Evolutionary conservation across 306 rosid genomes (phyloP), one percentile per base, ranked within the genome.

Genomic region (Pachyrhizus erosus): DNA sequence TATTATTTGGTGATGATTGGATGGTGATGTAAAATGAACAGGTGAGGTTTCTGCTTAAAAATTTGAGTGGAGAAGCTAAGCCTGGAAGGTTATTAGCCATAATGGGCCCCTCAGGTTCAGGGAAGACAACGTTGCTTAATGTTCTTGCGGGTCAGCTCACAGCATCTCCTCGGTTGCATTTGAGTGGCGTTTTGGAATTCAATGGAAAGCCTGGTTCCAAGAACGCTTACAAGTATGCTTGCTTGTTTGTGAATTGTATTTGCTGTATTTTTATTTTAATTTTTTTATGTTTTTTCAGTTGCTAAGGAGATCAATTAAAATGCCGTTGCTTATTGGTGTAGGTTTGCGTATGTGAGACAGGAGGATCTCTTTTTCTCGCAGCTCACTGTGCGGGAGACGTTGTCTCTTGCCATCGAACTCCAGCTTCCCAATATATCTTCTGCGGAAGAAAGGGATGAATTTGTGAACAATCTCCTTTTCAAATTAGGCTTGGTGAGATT

Each of bases 51-150:
- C 76, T 95, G 81, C 92, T 95, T 21, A 91, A 87, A 72, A 88
- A 91, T 76, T 90, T 93, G 69, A 91, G 86, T 7, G 99, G 99
- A 58, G 96, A 87, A 84, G 99, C 99, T 18, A 91, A 84, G 39
- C 99, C 97, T 12, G 98, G 98, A 75, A 90, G 94, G 61, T 77
- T 96, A 21, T 68, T 93, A 62, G 99, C 99, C 48, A 89, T 96
- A 55, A 91, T 96, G 98, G 99, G 99, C 46, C 99, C 99, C n/a
- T 96, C 98, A 9, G 99, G 98, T 54, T 93, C 99, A 7, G 99
- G 99, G 81, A 96, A 96, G 89, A 96, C 99, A 73, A 92, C 97
- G 14, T 75, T 96, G 92, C 94, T 96, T 9, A 92, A 93, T 80
- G 88, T 93, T 84, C 93, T 96, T 23, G 94, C 96, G 1, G 96